A percentile compares a stretch with the other conserved stretches of the same genome.
Conservation (phyloP, 768 basidiomycete genomes). For the Cyclocybe cylindracea region DNA sequence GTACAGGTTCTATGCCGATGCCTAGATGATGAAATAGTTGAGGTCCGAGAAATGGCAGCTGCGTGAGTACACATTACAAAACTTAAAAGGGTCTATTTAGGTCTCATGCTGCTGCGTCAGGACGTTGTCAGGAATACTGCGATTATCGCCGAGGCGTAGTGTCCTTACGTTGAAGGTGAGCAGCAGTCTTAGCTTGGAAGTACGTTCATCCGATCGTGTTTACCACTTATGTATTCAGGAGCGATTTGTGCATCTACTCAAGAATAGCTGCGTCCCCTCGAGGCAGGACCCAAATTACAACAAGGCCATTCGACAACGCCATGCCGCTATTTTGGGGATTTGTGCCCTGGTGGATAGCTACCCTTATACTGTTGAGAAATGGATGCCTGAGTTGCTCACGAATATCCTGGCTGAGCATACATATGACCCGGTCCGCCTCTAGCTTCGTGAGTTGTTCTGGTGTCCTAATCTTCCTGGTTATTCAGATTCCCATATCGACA, state of each 20-base stretch:
- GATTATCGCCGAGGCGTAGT: conserved; percentile 78
- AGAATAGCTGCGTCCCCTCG: conserved; percentile 63
- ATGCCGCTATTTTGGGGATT: conserved; percentile 92
- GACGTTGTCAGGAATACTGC: conserved; percentile 80
- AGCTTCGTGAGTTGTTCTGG: not conserved
- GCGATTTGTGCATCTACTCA: conserved; percentile 77
- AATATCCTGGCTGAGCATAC: conserved; percentile 79
- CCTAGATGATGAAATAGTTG: conserved; percentile 83
- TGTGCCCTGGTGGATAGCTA: conserved; percentile 92
- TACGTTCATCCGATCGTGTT: not conserved
- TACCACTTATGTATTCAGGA: conserved; percentile 43
- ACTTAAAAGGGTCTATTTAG: not conserved
- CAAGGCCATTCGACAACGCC: conserved; percentile 71
- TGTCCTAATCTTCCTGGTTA: not conserved
- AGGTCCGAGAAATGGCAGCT: conserved; percentile 89
- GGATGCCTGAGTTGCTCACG: conserved; percentile 86
- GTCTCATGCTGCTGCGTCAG: conserved; percentile 30
- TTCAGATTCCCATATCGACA: conserved; percentile 78
- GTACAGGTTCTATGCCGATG: conserved; percentile 74
- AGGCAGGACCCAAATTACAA: conserved; percentile 69
- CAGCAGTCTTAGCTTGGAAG: not conserved
- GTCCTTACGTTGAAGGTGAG: conserved; percentile 70
- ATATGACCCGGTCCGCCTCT: conserved; percentile 70
- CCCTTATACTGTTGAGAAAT: conserved; percentile 93
- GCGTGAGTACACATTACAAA: conserved; percentile 48